phyloP scores from a whole-genome alignment of 345 rosid species.

The Syzygium oleosum region DNA sequence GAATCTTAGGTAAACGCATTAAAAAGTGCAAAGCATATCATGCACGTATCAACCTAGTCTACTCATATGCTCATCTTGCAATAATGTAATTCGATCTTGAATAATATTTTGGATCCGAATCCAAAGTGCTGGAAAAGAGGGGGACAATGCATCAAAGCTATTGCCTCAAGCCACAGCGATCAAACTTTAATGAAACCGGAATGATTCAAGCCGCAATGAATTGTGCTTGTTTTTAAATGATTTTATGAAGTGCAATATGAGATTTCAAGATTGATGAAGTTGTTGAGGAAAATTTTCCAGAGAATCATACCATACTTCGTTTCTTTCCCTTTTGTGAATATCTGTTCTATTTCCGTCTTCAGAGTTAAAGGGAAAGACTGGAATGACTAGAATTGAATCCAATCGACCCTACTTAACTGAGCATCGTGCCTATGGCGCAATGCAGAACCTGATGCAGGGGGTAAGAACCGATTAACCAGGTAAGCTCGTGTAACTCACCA shows the following conservation, averaged over 20 bases:
- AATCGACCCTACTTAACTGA: not conserved
- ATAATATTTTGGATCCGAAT: not conserved
- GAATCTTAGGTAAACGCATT: not conserved
- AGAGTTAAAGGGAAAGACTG: not conserved
- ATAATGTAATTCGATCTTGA: not conserved
- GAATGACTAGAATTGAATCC: not conserved
- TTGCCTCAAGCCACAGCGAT: not conserved
- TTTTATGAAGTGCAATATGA: not conserved
- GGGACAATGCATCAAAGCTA: not conserved
- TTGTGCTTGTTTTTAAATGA: not conserved
- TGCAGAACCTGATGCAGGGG: fast-evolving
- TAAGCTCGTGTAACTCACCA: not conserved
- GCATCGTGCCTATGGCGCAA: not conserved
- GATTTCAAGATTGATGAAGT: not conserved
- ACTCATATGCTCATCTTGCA: not conserved
- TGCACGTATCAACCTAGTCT: not conserved
- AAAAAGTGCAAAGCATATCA: not conserved
- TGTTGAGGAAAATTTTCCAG: not conserved
- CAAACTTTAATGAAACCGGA: not conserved
- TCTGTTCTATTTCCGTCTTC: not conserved
- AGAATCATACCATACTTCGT: not conserved
- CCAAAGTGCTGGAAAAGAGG: not conserved
- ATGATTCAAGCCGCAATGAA: not conserved
- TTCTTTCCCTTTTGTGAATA: not conserved
- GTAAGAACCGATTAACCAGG: not conserved